Conservation (phyloP, 805 yeast genomes). For the Ogataea trehaloabstinens region DNA sequence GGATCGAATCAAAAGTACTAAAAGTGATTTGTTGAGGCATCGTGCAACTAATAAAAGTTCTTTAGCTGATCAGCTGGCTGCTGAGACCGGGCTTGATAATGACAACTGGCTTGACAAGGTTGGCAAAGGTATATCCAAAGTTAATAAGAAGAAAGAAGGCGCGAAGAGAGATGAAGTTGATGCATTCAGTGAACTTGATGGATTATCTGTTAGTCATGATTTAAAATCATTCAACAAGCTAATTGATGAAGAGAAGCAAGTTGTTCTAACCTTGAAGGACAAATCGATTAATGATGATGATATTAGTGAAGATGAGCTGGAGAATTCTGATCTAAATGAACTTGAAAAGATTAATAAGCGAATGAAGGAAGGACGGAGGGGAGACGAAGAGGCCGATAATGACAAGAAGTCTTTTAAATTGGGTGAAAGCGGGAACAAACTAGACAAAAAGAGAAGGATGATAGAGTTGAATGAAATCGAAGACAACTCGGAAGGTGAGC, state of each 20-base stretch:
- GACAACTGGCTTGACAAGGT: conserved; percentile 35
- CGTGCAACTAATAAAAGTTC: conserved; percentile 25
- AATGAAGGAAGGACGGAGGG: conserved; percentile 31
- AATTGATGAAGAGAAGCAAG: conserved; percentile 31
- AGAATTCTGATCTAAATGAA: conserved; percentile 24
- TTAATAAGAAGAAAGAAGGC: neutral
- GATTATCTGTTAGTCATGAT: conserved; percentile 45
- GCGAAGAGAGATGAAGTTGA: conserved; percentile 2
- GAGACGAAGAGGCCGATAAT: conserved; percentile 20
- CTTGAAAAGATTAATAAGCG: conserved; percentile 20
- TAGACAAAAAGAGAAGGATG: conserved; percentile 11
- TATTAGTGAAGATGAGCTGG: conserved; percentile 42
- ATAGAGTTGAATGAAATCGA: conserved; percentile 16
- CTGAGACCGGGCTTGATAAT: conserved; percentile 30
- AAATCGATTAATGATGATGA: conserved; percentile 35
- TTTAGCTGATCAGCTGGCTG: conserved; percentile 23
- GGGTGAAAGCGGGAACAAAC: conserved; percentile 17
- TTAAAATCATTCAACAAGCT: conserved; percentile 37
- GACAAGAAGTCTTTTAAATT: conserved; percentile 25
- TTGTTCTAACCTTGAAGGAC: conserved; percentile 59
- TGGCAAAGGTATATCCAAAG: conserved; percentile 13
- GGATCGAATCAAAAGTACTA: conserved; percentile 12
- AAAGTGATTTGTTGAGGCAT: conserved; percentile 19
- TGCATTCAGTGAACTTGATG: conserved; percentile 30
- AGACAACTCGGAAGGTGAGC: conserved; percentile 12